Evolutionary conservation across 2,329 filamentous ascomycete species (phyloP).

Genomic region (Verticillium tricorpus): DNA sequence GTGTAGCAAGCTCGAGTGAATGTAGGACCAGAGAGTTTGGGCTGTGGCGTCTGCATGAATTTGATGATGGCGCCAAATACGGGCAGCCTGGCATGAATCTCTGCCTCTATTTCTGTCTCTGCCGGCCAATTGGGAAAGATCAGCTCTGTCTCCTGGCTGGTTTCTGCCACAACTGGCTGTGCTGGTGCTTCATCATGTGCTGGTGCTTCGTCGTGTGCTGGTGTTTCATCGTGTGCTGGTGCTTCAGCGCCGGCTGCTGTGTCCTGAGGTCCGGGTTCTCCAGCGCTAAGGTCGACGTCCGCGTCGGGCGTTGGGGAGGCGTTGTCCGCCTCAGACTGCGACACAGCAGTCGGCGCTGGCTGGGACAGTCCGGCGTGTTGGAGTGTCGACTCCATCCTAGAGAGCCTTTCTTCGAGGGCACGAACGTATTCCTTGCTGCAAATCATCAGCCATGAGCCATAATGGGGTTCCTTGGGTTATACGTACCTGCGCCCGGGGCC

Average conservation of each 20-base stretch:
- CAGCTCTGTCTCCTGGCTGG: neutral
- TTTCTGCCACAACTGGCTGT: neutral
- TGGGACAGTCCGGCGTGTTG: neutral
- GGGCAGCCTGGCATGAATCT: slow-evolving; percentile 3
- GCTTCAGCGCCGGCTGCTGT: neutral
- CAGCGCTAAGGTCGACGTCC: neutral
- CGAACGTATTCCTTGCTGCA: slow-evolving; percentile 11
- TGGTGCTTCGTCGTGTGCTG: neutral
- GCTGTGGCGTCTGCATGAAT: slow-evolving; percentile 5
- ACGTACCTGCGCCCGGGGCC: slow-evolving; percentile 8
- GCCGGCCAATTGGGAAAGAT: neutral
- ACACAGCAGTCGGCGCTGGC: neutral
- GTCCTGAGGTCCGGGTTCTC: neutral
- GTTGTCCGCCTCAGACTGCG: neutral
- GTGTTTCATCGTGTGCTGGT: neutral
- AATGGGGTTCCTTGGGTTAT: too few species aligned
- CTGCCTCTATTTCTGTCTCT: neutral
- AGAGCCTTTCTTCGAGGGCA: slow-evolving; percentile 9
- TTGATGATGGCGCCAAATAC: slow-evolving; percentile 6
- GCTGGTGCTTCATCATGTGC: neutral
- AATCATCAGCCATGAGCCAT: neutral
- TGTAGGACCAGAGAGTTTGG: slow-evolving; percentile 9
- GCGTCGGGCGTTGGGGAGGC: neutral
- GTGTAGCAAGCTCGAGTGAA: slow-evolving; percentile 10
- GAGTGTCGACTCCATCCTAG: slow-evolving; percentile 11